Conservation (phyloP, 1,139 yeast species). For the Suhomyces wounanorum region DNA sequence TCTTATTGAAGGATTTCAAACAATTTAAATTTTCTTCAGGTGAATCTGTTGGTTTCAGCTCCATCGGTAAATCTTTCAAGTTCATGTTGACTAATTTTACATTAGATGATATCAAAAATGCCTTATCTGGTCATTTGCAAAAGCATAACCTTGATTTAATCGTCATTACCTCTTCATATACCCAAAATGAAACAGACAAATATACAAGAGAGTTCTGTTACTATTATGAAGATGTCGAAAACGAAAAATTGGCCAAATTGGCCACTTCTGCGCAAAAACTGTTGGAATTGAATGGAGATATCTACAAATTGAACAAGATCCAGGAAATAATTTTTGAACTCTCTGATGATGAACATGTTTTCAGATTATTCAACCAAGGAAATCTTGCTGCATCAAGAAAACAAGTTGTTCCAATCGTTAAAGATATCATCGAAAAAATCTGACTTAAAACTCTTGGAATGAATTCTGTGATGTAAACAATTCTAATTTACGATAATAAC, state of each 20-base stretch:
- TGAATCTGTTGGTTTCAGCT: constrained; percentile 67
- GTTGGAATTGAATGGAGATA: constrained; percentile 17
- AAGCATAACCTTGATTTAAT: constrained; percentile 52
- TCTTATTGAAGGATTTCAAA: constrained; percentile 82
- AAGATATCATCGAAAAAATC: constrained; percentile 30
- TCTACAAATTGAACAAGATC: constrained; percentile 15
- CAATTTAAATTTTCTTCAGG: constrained; percentile 54
- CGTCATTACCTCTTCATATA: constrained; percentile 64
- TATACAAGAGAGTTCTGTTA: constrained; percentile 63
- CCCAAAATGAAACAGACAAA: constrained; percentile 35
- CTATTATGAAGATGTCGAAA: constrained; percentile 25
- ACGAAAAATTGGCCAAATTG: constrained; percentile 27
- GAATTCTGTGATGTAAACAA: neutral
- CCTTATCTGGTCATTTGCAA: constrained; percentile 37
- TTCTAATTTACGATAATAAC: neutral
- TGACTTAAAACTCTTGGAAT: neutral
- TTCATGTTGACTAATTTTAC: constrained; percentile 49
- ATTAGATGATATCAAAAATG: constrained; percentile 37
- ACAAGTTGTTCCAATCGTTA: constrained; percentile 74
- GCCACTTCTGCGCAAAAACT: constrained; percentile 24
- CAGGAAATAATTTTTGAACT: constrained; percentile 4
- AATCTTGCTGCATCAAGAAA: constrained; percentile 72
- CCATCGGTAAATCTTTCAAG: constrained; percentile 65
- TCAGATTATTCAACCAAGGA: constrained; percentile 50
- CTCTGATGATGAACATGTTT: constrained; percentile 5